Conservation (phyloP, 1,284 basidiomycete genomes). For the Cryptococcus jaspeensis region DNA sequence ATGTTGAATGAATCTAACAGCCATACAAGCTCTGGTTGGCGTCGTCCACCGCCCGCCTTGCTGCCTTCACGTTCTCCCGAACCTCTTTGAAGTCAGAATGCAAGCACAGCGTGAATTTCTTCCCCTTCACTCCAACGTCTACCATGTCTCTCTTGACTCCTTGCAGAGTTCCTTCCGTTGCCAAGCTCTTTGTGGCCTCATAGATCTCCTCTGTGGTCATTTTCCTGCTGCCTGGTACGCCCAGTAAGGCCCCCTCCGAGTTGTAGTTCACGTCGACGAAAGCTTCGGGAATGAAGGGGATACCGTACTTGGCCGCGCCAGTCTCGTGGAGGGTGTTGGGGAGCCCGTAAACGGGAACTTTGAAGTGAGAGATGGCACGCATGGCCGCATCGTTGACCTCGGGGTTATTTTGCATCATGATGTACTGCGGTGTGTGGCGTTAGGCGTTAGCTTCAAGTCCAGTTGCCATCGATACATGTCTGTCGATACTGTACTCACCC, state of each 20-base stretch:
- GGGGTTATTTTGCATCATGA: constrained; percentile 38
- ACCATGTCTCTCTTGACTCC: constrained; percentile 23
- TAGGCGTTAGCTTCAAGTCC: background rate
- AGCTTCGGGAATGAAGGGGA: constrained; percentile 27
- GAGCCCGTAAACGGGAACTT: constrained; percentile 44
- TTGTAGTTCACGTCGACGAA: constrained; percentile 32
- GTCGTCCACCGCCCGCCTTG: constrained; percentile 26
- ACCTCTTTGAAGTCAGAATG: constrained; percentile 31
- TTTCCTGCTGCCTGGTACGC: constrained; percentile 33
- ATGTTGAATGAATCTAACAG: background rate
- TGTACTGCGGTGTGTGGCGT: constrained; percentile 24
- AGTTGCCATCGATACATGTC: background rate
- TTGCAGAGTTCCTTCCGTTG: constrained; percentile 20
- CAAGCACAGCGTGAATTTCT: constrained; percentile 30
- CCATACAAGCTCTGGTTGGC: constrained; percentile 27
- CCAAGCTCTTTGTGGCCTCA: constrained; percentile 17
- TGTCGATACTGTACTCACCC: constrained; percentile 17
- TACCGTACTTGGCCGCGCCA: constrained; percentile 33
- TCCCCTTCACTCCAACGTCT: constrained; percentile 25
- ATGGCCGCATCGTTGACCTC: constrained; percentile 34
- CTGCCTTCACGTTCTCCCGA: constrained; percentile 24
- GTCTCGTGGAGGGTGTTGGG: constrained; percentile 43
- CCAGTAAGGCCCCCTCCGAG: constrained; percentile 30
- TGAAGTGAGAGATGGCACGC: constrained; percentile 38
- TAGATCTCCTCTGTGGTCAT: constrained; percentile 27